phyloP scores from a whole-genome alignment of 2,329 filamentous ascomycete genomes.

The Exophiala dermatitidis region DNA sequence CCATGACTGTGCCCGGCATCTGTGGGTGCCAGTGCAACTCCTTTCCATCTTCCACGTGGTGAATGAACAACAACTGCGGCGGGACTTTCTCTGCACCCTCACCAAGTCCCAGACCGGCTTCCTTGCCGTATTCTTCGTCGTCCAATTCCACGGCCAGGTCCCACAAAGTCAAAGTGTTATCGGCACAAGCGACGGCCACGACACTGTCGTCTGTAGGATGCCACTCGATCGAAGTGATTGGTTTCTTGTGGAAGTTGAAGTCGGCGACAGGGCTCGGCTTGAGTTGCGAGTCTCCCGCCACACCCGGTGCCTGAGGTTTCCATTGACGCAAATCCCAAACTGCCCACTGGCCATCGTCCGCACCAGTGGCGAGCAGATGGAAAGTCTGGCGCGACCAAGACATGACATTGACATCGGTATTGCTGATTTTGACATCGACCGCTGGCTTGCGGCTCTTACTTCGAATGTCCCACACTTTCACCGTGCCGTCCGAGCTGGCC shows the following conservation, averaged over 20 bases:
- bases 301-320: constrained; percentile 56
- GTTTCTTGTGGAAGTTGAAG: constrained; percentile 93
- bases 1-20: constrained; percentile 81
- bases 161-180: constrained; percentile 93
- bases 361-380: constrained; percentile 84
- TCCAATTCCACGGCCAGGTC: constrained; percentile 94
- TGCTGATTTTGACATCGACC: constrained; percentile 74
- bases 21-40: constrained; percentile 97
- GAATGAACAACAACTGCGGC: constrained; percentile 89
- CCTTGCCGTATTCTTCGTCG: constrained; percentile 81
- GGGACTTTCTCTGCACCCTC: constrained; percentile 52
- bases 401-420: constrained; percentile 89
- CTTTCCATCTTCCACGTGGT: constrained; percentile 92
- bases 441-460: constrained; percentile 86
- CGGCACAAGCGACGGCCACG: constrained; percentile 81
- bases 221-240: constrained; percentile 94
- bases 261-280: constrained; percentile 77
- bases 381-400: constrained; percentile 86
- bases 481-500: constrained; percentile 84
- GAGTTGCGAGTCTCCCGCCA: constrained; percentile 38
- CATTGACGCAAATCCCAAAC: constrained; percentile 96
- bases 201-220: constrained; percentile 96
- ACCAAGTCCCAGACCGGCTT: constrained; percentile 53
- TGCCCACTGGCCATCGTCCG: constrained; percentile 87
- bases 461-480: constrained; percentile 92